phyloP scores from a whole-genome alignment of 371 early-diverging fungal genomes.

The Apophysomyces ossiformis region DNA sequence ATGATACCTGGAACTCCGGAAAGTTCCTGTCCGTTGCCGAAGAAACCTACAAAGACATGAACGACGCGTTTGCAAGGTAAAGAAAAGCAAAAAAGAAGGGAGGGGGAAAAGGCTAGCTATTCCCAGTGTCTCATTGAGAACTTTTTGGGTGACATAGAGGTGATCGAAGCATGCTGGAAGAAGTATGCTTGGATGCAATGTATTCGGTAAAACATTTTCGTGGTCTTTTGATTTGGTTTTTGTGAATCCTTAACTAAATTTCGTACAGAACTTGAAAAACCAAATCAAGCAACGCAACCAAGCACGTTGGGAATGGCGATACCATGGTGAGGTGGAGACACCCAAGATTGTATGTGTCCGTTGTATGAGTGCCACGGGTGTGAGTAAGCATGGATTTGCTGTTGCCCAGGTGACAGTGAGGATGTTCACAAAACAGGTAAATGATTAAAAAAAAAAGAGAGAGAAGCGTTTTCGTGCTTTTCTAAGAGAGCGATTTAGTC shows the following conservation, averaged over 20 bases:
- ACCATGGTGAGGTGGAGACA: conserved; percentile 60
- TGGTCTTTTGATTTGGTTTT: background rate
- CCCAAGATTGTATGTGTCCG: conserved; percentile 72
- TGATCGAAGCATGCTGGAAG: conserved; percentile 62
- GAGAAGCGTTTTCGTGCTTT: background rate
- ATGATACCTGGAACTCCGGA: conserved; percentile 55
- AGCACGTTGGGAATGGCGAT: conserved; percentile 70
- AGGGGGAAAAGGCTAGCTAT: too few relatives aligned
- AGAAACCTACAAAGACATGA: conserved; percentile 72
- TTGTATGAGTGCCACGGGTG: conserved; percentile 47
- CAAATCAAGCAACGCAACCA: conserved; percentile 66
- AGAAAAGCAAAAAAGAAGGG: background rate
- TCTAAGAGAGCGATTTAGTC: conserved; percentile 35
- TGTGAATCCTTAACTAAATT: conserved; percentile 1
- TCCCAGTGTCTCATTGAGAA: too few relatives aligned
- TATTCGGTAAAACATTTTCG: conserved; percentile 49
- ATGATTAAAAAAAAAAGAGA: background rate
- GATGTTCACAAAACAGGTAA: conserved; percentile 71
- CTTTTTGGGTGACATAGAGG: conserved; percentile 42
- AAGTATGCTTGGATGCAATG: conserved; percentile 68
- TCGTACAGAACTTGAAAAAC: conserved; percentile 60
- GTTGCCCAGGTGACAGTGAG: conserved; percentile 73
- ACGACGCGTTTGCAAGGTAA: conserved; percentile 71
- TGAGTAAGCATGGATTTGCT: conserved; percentile 55
- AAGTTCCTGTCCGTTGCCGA: conserved; percentile 62